Evolutionary conservation across 1,284 basidiomycete species (phyloP).

Genomic region (Pyrrhoderma lamaoense): DNA sequence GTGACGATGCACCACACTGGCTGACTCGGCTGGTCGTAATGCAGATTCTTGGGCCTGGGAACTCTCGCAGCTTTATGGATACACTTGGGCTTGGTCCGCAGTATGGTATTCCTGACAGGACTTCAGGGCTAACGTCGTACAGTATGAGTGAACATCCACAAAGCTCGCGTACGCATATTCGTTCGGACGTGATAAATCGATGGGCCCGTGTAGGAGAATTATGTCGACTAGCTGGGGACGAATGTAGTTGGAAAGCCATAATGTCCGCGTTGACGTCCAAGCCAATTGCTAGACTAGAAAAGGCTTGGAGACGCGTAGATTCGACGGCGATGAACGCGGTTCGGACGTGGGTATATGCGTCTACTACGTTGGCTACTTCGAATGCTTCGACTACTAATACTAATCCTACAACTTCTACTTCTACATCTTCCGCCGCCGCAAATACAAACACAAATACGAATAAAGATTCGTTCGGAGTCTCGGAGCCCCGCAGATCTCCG

Average conservation of each 20-base stretch:
- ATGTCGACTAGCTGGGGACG: slow-evolving; percentile 60
- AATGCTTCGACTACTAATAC: not conserved
- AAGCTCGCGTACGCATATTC: slow-evolving; percentile 52
- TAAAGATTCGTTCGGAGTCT: slow-evolving; percentile 20
- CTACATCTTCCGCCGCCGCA: slow-evolving; percentile 30
- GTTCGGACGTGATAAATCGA: slow-evolving; percentile 61
- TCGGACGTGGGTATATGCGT: slow-evolving; percentile 56
- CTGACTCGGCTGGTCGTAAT: slow-evolving; percentile 62
- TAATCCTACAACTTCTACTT: not conserved
- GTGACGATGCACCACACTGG: slow-evolving; percentile 68
- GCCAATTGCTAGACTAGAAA: slow-evolving; percentile 66
- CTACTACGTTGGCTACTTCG: slow-evolving; percentile 19
- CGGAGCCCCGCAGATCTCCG: slow-evolving; percentile 46
- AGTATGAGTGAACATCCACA: slow-evolving; percentile 20
- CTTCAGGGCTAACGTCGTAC: not conserved
- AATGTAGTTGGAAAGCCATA: slow-evolving; percentile 71
- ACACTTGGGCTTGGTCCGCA: not conserved
- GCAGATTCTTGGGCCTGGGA: slow-evolving; percentile 58
- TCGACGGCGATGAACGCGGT: slow-evolving; percentile 45
- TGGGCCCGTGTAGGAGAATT: slow-evolving; percentile 69
- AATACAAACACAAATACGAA: slow-evolving; percentile 19
- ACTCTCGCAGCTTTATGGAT: slow-evolving; percentile 24
- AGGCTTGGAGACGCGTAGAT: slow-evolving; percentile 70
- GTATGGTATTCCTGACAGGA: not conserved
- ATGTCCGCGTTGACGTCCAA: slow-evolving; percentile 57